Percentiles rank a stretch among this genome's conserved stretches.
Conservation (phyloP, 805 yeast genomes). For the Candida ovalis region DNA sequence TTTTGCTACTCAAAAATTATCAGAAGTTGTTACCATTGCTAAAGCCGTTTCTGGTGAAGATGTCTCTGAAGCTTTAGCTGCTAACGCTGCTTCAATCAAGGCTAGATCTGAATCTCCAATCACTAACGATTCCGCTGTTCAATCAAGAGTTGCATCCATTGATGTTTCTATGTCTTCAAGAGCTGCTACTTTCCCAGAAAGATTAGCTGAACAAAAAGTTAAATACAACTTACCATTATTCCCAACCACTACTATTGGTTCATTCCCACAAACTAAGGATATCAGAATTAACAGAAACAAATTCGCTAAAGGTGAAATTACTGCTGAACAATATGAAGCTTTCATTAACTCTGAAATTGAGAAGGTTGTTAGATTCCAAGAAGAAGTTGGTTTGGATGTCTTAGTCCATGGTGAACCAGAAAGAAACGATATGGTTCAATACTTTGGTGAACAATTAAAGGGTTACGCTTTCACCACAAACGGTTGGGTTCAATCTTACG, state of each 20-base stretch:
- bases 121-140: slow-evolving; percentile 90
- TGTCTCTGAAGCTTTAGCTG: slow-evolving; percentile 72
- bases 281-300: slow-evolving; percentile 98
- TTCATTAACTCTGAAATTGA: slow-evolving; percentile 97
- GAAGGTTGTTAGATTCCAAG: slow-evolving; percentile 97
- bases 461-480: slow-evolving; percentile 98
- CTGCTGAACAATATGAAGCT: slow-evolving; percentile 92
- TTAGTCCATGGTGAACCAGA: slow-evolving; percentile 99
- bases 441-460: slow-evolving; percentile 97
- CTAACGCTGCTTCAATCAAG: slow-evolving; percentile 81
- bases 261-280: slow-evolving; percentile 99
- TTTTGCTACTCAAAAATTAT: slow-evolving; percentile 94
- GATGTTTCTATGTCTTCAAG: slow-evolving; percentile 78
- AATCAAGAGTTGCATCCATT: slow-evolving; percentile 76
- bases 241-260: slow-evolving; percentile 99
- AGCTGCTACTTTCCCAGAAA: slow-evolving; percentile 77
- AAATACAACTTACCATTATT: slow-evolving; percentile 91
- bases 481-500: slow-evolving; percentile 99
- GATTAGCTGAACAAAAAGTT: slow-evolving; percentile 84
- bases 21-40: slow-evolving; percentile 87
- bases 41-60: slow-evolving; percentile 81
- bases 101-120: slow-evolving; percentile 83
- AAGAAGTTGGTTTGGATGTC: slow-evolving; percentile 96
- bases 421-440: slow-evolving; percentile 99
- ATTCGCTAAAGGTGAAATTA: slow-evolving; percentile 92